Evolutionary conservation across 148 eudicot species (phyloP).

Genomic region (Tetragonia tetragonoides): DNA sequence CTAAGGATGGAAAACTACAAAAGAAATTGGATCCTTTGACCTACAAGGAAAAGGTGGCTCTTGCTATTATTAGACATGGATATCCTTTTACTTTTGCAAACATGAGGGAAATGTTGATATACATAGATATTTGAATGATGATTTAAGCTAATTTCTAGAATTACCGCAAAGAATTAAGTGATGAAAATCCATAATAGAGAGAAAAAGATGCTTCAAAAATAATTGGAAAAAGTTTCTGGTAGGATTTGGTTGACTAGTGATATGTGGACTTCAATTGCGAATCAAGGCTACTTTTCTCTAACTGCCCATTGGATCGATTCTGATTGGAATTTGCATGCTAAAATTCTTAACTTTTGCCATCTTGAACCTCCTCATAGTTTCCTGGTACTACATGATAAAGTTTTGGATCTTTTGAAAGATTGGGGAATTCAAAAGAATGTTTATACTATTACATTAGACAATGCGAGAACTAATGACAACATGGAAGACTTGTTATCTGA

Average conservation of each 20-base stretch:
- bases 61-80: conserved; percentile 5
- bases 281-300: too few species aligned
- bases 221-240: too few species aligned
- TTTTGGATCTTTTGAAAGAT: background rate
- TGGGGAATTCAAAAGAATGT: background rate
- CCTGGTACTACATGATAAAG: background rate
- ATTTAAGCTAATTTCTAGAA: background rate
- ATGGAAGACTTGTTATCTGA: too few species aligned
- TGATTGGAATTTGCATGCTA: too few species aligned
- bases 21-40: background rate
- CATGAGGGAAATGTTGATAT: background rate
- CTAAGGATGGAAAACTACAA: background rate
- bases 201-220: background rate
- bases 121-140: background rate
- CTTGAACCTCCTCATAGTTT: conserved; percentile 1
- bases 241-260: too few species aligned
- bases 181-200: background rate
- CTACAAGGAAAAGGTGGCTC: background rate
- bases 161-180: background rate
- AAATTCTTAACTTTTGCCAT: background rate
- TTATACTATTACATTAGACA: too few species aligned
- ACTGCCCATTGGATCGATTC: too few species aligned
- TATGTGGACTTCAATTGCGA: too few species aligned
- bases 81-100: background rate
- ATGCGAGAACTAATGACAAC: too few species aligned